Evolutionary conservation across 805 yeast genomes (phyloP), one percentile per base, ranked within the genome.

Genomic region (Candida pseudoglaebosa): DNA sequence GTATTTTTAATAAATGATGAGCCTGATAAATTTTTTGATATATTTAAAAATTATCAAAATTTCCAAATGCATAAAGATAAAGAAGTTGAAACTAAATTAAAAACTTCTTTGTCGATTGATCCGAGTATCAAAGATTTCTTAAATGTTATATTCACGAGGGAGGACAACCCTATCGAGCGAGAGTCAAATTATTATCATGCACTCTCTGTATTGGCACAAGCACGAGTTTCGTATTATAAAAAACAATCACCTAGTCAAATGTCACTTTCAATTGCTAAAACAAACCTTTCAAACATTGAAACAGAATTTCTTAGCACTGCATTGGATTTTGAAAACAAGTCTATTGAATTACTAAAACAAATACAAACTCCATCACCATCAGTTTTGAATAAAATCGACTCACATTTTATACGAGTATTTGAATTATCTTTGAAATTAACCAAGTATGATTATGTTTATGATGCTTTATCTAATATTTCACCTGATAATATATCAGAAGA

Each of bases 171-270:
- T 9, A 24, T 28, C 6, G 22, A 46, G 9, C 43, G 41, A 19
- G 50, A 50, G 35, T 50, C 64, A 2, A 49, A 56, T 15, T 65
- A 62, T 44, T 64, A 38, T 40, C 66, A 62, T 42, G 46, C 59
- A 28, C 47, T 63, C 22, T 52, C 66, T 7, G 51, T 50, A 32
- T 46, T 61, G 16, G 48, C 57, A 4, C 48, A 47, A 33, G 18
- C 47, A 4, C 59, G 54, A 34, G 41, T 42, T 5, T 37, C 36
- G 14, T 17, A 31, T 22, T 14, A 39, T 8, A 22, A 13, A 9
- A 42, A 34, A 10, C 39, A 33, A 17, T 44, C 39, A 2, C 37
- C 39, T 12, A 21, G 33, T 12, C 40, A 40, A 15, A 45, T 41
- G 28, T 5, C 24, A 18, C 31, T 34, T 15, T n/a, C 17, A 24